Base-by-base conservation (phyloP, 441 rosid genomes). In the Arabidopsis lyrata region DNA sequence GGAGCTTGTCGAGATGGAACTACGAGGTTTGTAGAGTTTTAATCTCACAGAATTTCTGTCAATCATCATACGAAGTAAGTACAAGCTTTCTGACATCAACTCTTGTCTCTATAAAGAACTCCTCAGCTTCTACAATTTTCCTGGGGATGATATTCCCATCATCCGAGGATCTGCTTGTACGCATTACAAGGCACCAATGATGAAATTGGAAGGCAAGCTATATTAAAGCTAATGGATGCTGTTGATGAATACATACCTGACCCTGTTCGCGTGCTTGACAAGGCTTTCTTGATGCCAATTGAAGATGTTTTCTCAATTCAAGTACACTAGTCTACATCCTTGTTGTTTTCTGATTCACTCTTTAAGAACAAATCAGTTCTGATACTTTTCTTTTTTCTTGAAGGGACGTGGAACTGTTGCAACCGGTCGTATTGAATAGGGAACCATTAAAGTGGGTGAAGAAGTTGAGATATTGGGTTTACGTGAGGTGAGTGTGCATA, bases 391-490 rank as follows among this genome's bases (percentile, higher is more conserved):
- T 47, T 18, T 35, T 57, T 50, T 47, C 35, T 70, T 70, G 35
- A 81, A 95, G 99, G 99, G 99, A 35, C 98, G 99, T 82, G 99
- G 98, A 82, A 96, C 99, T 68, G 99, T 96, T 84, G 92, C 98
- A 57, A 96, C 98, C 14, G 99, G 99, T 41, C 99, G 98, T 70
- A 86, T 96, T 56, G 98, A 96, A 77, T 97, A 93, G 77, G 99
- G 99, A 44, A 81, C 77, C 63, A 87, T 96, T 44, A 96, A 96
- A 87, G 99, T 92, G 73, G 98, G 99, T 35, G 99, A 96, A 69
- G 99, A 96, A 90, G 98, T 96, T 84, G 99, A 96, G 77, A 67
- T 96, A 65, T 86, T 92, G 90, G 99, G 99, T 29, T 82, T 93
- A 77, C 81, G 48, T n/a, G 78, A 82, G 89, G 99, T 96, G 74